These are phyloP conservation scores for Mortierella polycephala DNA, from an alignment of 371 early-diverging fungal species.

Conservation along the genomic window DNA sequence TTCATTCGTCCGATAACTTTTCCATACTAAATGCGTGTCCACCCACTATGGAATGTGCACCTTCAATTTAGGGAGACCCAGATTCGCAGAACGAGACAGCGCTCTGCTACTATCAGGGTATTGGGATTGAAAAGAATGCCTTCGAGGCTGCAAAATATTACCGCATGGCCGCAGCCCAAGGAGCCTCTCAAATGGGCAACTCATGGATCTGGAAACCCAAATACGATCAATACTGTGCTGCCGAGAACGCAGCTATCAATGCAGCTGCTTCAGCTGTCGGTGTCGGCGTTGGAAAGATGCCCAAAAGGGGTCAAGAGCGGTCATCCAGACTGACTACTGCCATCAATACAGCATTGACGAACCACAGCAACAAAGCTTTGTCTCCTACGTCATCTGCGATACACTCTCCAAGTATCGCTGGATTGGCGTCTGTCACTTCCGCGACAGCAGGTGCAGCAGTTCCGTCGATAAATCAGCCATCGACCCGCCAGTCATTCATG, in stretches of 20 bases:
- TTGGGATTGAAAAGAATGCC: conserved; percentile 84
- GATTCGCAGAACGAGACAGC: conserved; percentile 88
- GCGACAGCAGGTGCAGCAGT: conserved; percentile 8
- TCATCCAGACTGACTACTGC: conserved; percentile 5
- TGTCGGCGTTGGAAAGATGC: background rate
- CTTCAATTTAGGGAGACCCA: conserved; percentile 66
- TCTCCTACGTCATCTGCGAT: conserved; percentile 13
- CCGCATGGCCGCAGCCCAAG: conserved; percentile 84
- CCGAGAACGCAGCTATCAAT: conserved; percentile 30
- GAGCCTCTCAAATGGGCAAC: conserved; percentile 83
- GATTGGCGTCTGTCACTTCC: conserved; percentile 26
- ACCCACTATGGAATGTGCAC: background rate
- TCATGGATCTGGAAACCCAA: conserved; percentile 95
- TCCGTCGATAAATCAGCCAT: background rate
- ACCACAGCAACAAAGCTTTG: background rate
- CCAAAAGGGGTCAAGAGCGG: conserved; percentile 3
- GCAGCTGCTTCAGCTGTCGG: conserved; percentile 8
- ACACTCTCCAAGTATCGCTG: conserved; percentile 21
- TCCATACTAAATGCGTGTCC: too few species aligned
- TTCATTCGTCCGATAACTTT: background rate
- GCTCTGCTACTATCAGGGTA: conserved; percentile 78
- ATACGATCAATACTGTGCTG: conserved; percentile 62
- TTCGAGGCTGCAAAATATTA: conserved; percentile 84
- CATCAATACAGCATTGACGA: conserved; percentile 7
- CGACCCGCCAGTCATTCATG: background rate